phyloP scores from a whole-genome alignment of 805 yeast species.

The Saturnispora bothae region DNA sequence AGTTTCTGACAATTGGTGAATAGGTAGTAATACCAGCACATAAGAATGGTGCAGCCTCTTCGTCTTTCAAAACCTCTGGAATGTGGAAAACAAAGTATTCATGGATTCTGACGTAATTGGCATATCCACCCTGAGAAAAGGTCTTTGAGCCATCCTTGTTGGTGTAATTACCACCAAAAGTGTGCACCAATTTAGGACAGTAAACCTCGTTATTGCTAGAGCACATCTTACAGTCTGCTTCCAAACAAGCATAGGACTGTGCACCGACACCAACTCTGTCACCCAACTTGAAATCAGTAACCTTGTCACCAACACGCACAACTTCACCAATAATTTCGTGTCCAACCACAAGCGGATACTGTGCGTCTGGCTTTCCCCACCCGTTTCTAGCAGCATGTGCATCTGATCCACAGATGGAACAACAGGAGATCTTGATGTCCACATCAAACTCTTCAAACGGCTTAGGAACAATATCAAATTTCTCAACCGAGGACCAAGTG shows the following conservation, averaged over 20 bases:
- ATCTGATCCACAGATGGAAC: slow-evolving; percentile 55
- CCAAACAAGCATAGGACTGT: slow-evolving; percentile 45
- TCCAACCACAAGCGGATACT: slow-evolving; percentile 35
- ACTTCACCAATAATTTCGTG: slow-evolving; percentile 60
- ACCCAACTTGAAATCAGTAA: slow-evolving; percentile 46
- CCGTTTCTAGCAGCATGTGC: slow-evolving; percentile 38
- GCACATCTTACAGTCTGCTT: slow-evolving; percentile 47
- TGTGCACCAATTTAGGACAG: slow-evolving; percentile 28
- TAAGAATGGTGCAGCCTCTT: slow-evolving; percentile 58
- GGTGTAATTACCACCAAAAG: slow-evolving; percentile 27
- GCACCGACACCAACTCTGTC: slow-evolving; percentile 81
- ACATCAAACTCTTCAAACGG: slow-evolving; percentile 32
- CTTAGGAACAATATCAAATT: slow-evolving; percentile 26
- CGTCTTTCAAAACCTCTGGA: slow-evolving; percentile 43
- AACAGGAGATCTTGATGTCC: slow-evolving; percentile 33
- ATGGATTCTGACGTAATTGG: slow-evolving; percentile 54
- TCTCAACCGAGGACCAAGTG: slow-evolving; percentile 26
- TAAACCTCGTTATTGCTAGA: slow-evolving; percentile 36
- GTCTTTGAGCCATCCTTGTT: slow-evolving; percentile 21
- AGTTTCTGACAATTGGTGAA: slow-evolving; percentile 49
- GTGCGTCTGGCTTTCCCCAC: slow-evolving; percentile 34
- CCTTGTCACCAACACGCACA: slow-evolving; percentile 46
- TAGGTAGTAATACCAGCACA: slow-evolving; percentile 72
- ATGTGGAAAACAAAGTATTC: slow-evolving; percentile 55
- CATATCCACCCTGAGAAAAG: slow-evolving; percentile 55